phyloP scores from a whole-genome alignment of 228 moss, liverwort and hornwort genomes.

The Sphagnum magellanicum region DNA sequence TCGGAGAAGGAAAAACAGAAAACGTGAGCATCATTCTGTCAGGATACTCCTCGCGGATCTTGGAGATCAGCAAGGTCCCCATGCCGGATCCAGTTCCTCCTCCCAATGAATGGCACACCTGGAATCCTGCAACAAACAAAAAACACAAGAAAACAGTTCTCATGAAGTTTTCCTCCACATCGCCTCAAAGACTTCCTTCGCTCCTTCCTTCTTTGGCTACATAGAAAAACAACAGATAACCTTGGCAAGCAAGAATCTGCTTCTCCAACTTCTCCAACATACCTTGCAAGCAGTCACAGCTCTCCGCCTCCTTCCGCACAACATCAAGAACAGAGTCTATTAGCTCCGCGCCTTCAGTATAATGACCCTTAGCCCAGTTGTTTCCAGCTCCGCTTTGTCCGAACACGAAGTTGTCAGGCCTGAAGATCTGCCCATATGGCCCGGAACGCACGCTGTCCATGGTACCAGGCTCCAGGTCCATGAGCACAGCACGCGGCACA shows the following conservation, averaged over 20 bases:
- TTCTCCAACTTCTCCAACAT: background rate
- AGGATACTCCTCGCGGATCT: constrained; percentile 50
- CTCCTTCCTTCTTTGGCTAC: too few species aligned
- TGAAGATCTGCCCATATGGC: constrained; percentile 33
- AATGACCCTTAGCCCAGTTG: constrained; percentile 49
- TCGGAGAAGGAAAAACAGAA: constrained; percentile 14
- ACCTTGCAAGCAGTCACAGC: constrained; percentile 50
- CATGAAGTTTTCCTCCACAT: background rate
- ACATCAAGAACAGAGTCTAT: constrained; percentile 46
- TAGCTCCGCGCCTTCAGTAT: constrained; percentile 41
- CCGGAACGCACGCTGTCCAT: constrained; percentile 50
- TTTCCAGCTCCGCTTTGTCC: constrained; percentile 35
- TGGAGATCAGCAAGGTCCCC: constrained; percentile 37
- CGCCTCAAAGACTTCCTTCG: background rate
- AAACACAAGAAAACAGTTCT: background rate
- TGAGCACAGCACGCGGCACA: constrained; percentile 41
- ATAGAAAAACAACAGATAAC: background rate
- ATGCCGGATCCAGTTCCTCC: constrained; percentile 41
- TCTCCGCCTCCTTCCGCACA: constrained; percentile 42
- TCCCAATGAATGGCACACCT: constrained; percentile 42
- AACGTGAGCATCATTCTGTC: constrained; percentile 47
- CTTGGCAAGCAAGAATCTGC: background rate
- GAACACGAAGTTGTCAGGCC: constrained; percentile 43
- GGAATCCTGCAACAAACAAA: constrained; percentile 22
- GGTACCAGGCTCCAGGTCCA: constrained; percentile 48